Percentiles rank a stretch among this genome's conserved stretches.
Conservation (phyloP, 176 grass and related monocot genomes). For the Alopecurus myosuroides region DNA sequence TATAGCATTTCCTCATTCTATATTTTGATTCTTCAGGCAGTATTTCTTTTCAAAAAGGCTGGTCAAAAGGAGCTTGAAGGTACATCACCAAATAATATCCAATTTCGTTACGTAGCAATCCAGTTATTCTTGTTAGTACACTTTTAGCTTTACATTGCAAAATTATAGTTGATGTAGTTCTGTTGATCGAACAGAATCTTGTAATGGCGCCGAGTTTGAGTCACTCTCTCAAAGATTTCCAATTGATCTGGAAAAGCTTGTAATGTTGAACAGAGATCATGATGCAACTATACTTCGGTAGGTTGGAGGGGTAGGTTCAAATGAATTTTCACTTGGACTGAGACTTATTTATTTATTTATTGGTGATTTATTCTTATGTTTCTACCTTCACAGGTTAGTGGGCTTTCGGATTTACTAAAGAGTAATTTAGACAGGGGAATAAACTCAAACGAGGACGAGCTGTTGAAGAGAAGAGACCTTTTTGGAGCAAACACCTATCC, state of each 20-base stretch:
- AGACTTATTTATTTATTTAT: neutral
- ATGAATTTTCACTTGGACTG: neutral
- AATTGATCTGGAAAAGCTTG: conserved; percentile 22
- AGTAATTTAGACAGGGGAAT: conserved; percentile 38
- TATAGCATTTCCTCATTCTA: neutral
- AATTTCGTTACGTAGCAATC: neutral
- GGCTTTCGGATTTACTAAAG: conserved; percentile 40
- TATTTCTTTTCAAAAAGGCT: conserved; percentile 45
- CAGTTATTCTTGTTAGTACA: neutral
- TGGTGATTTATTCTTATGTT: neutral
- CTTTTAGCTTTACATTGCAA: neutral
- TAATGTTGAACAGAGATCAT: conserved; percentile 5
- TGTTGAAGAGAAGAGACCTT: conserved; percentile 28
- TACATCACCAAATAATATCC: conserved; percentile 1
- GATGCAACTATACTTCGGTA: conserved; percentile 1
- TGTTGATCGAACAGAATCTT: neutral
- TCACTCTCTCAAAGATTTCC: conserved; percentile 3
- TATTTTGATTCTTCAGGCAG: conserved; percentile 27
- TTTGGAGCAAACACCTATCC: conserved; percentile 50
- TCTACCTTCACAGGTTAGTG: conserved; percentile 26
- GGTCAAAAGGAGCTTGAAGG: conserved; percentile 37
- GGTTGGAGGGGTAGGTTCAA: conserved; percentile 19
- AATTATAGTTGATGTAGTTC: neutral
- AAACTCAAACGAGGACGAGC: conserved; percentile 27
- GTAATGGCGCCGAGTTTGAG: neutral